A percentile compares a stretch with the other conserved stretches of the same genome.
phyloP scores from a whole-genome alignment of 306 rosid genomes.

The Abrus precatorius region DNA sequence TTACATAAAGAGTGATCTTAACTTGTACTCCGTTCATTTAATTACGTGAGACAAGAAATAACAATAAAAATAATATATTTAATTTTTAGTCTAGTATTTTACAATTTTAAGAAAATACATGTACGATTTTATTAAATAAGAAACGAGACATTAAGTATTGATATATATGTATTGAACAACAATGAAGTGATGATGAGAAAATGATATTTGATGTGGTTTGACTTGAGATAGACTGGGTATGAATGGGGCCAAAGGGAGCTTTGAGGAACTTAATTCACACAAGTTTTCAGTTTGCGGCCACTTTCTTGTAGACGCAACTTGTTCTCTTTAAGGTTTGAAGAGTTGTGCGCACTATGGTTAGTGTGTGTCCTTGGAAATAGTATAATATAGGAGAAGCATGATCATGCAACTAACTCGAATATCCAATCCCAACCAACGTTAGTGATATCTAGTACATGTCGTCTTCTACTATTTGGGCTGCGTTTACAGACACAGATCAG shows the following conservation, averaged over 20 bases:
- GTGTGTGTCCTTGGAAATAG: background rate
- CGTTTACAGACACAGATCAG: too few relatives aligned
- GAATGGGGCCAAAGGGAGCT: background rate
- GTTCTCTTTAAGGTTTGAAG: background rate
- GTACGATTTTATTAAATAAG: too few relatives aligned
- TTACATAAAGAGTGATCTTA: too few relatives aligned
- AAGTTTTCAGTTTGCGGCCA: background rate
- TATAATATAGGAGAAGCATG: background rate
- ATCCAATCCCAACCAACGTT: slow-evolving; percentile 18
- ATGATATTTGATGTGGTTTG: slow-evolving; percentile 20
- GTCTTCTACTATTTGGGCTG: background rate
- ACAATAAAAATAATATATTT: too few relatives aligned
- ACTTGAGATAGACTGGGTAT: slow-evolving; percentile 5
- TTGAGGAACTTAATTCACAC: background rate
- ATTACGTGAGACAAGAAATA: too few relatives aligned
- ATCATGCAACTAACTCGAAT: slow-evolving; percentile 1
- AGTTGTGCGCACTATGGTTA: background rate
- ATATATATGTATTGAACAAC: background rate
- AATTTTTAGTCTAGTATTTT: too few relatives aligned
- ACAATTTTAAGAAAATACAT: too few relatives aligned
- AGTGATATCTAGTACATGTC: background rate
- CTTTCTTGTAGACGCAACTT: slow-evolving; percentile 13
- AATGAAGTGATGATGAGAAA: background rate
- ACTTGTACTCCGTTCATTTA: too few relatives aligned
- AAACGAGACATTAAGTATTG: too few relatives aligned